A percentile compares a stretch with the other conserved stretches of the same genome.
These are phyloP conservation scores for Pyrenochaeta sp. DNA, from an alignment of 2,329 filamentous ascomycete genomes.

Conservation along the genomic window DNA sequence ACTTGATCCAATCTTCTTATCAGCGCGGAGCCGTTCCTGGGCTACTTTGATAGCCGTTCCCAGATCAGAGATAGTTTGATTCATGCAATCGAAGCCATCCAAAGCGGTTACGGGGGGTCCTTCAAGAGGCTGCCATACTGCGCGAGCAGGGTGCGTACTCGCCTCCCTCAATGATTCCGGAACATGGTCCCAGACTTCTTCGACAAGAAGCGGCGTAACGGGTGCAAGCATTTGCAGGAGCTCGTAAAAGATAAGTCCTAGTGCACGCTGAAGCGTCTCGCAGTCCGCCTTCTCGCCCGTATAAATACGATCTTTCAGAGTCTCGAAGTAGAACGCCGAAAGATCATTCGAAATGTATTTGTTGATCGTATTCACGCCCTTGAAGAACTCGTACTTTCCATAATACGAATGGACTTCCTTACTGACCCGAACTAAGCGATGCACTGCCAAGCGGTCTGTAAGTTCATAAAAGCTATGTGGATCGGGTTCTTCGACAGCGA, in stretches of 20 bases:
- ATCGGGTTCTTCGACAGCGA: conserved; percentile 19
- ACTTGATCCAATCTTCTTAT: conserved; percentile 80
- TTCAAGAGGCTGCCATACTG: conserved; percentile 32
- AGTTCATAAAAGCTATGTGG: conserved; percentile 21
- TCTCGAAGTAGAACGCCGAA: conserved; percentile 93
- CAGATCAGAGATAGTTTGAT: conserved; percentile 56
- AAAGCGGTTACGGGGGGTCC: background rate
- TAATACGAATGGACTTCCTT: conserved; percentile 71
- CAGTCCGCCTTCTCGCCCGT: conserved; percentile 75
- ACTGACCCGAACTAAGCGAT: conserved; percentile 75
- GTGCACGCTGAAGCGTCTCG: conserved; percentile 63
- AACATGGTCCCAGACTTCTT: conserved; percentile 85
- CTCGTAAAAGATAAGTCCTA: conserved; percentile 72
- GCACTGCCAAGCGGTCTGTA: conserved; percentile 72
- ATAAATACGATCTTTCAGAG: conserved; percentile 90
- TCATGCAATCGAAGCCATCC: conserved; percentile 27
- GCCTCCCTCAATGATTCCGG: conserved; percentile 67
- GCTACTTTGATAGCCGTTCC: conserved; percentile 76
- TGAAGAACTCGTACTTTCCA: conserved; percentile 81
- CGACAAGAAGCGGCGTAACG: conserved; percentile 81
- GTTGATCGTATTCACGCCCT: conserved; percentile 76
- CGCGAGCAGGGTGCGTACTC: conserved; percentile 36
- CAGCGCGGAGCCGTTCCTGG: conserved; percentile 75
- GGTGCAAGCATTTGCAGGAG: conserved; percentile 82
- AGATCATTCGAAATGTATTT: conserved; percentile 83